These are phyloP conservation scores for Pterulicium gracile DNA, from an alignment of 1,284 basidiomycete genomes.

Conservation along the genomic window DNA sequence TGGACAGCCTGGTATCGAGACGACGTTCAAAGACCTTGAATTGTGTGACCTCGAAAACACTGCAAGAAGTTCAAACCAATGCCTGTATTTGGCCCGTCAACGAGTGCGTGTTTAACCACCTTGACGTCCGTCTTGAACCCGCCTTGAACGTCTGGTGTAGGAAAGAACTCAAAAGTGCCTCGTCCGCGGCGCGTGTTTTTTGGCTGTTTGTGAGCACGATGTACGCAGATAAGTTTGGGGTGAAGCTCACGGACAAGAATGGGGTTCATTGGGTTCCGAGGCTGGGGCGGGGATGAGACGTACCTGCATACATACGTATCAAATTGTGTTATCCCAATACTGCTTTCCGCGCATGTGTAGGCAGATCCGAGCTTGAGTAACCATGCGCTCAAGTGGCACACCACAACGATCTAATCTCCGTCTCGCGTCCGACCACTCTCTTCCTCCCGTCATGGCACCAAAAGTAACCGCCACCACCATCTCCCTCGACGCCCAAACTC, in stretches of 20 bases:
- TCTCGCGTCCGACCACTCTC: neutral
- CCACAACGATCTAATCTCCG: too few species aligned
- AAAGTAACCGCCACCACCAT: constrained; percentile 30
- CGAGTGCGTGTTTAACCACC: neutral
- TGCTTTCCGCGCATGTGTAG: too few species aligned
- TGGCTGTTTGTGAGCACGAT: too few species aligned
- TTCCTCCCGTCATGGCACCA: constrained; percentile 18
- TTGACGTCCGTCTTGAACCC: neutral
- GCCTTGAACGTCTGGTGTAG: neutral
- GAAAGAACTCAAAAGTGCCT: neutral
- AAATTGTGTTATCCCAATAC: too few species aligned
- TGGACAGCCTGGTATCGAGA: too few species aligned
- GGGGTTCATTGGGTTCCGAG: neutral
- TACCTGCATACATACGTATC: too few species aligned
- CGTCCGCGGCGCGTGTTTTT: too few species aligned
- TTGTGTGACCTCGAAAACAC: neutral
- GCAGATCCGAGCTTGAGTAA: too few species aligned
- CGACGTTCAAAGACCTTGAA: too few species aligned
- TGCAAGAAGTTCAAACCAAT: neutral
- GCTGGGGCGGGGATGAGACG: too few species aligned
- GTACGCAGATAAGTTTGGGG: neutral
- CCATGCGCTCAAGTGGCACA: too few species aligned
- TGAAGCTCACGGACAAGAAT: neutral
- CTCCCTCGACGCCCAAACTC: constrained; percentile 37
- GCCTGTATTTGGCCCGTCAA: neutral